Percentiles rank a stretch among this genome's conserved stretches.
Evolutionary conservation across 345 rosid species (phyloP).

Genomic region (Capsella bursapastoris): DNA sequence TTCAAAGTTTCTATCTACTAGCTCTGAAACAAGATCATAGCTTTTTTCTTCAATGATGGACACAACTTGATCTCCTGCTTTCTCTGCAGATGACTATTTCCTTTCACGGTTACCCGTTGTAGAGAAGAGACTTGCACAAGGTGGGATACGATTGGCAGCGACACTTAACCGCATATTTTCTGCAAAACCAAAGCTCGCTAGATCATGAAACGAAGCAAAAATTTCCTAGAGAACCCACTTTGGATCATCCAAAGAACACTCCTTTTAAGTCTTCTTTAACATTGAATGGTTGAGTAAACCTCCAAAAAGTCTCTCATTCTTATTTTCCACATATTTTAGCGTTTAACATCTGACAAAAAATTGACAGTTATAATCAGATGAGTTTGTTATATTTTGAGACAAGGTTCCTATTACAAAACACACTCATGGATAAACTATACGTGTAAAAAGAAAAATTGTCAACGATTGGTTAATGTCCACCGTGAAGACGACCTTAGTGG

Average conservation of each 20-base stretch:
- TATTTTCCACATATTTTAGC: not conserved
- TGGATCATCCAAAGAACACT: constrained; percentile 2
- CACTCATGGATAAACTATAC: not conserved
- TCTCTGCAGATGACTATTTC: constrained; percentile 69
- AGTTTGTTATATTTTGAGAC: not conserved
- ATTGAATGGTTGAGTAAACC: constrained; percentile 4
- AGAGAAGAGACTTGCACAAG: constrained; percentile 85
- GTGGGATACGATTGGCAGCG: constrained; percentile 80
- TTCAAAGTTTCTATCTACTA: not conserved
- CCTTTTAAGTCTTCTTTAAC: not conserved
- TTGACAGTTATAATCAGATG: not conserved
- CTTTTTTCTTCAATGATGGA: not conserved
- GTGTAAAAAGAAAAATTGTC: not conserved
- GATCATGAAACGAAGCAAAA: constrained; percentile 44
- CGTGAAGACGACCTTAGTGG: not conserved
- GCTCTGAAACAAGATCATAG: constrained; percentile 3
- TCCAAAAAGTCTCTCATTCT: not conserved
- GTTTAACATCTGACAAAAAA: not conserved
- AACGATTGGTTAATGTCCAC: not conserved
- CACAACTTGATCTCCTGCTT: constrained; percentile 6
- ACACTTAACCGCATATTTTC: constrained; percentile 74
- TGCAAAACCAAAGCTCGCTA: constrained; percentile 49
- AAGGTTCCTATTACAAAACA: not conserved
- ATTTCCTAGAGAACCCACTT: not conserved
- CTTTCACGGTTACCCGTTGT: constrained; percentile 78